Percentiles rank a stretch among this genome's conserved stretches.
These are phyloP conservation scores for Salvia sclarea DNA, from an alignment of 305 asterid species.

Conservation along the genomic window DNA sequence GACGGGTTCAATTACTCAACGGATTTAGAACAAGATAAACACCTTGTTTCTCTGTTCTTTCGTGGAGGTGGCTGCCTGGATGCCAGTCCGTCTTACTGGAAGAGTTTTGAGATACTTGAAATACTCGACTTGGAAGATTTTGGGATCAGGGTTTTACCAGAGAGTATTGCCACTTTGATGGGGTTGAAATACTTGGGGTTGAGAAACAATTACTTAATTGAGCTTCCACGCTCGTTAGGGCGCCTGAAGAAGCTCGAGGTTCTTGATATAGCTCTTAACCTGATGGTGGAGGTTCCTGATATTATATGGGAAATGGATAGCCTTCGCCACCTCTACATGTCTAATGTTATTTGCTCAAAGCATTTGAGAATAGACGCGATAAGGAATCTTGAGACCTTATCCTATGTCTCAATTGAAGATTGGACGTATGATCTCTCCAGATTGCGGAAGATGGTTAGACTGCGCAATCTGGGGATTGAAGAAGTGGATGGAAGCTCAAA, in stretches of 20 bases:
- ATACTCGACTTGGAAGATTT: neutral
- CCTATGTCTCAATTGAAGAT: slow-evolving; percentile 11
- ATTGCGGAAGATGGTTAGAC: neutral
- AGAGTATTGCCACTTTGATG: neutral
- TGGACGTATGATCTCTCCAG: neutral
- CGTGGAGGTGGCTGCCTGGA: neutral
- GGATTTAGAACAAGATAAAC: no score
- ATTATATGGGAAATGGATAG: no score
- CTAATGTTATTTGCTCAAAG: neutral
- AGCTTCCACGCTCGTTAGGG: neutral
- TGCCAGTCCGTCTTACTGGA: neutral
- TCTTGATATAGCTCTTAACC: neutral
- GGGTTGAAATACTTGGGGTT: neutral
- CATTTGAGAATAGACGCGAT: slow-evolving; percentile 19
- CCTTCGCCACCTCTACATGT: no score
- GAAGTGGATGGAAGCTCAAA: neutral
- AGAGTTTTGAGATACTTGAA: neutral
- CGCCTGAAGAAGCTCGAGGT: neutral
- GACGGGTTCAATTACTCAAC: no score
- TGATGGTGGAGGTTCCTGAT: no score
- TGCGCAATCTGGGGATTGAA: slow-evolving; percentile 17
- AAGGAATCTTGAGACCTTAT: slow-evolving; percentile 24
- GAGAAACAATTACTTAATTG: neutral
- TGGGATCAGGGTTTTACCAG: neutral
- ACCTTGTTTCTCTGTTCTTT: neutral